Evolutionary conservation across 2,329 filamentous ascomycete genomes (phyloP).

Genomic region (Cladosporium oxysporum): DNA sequence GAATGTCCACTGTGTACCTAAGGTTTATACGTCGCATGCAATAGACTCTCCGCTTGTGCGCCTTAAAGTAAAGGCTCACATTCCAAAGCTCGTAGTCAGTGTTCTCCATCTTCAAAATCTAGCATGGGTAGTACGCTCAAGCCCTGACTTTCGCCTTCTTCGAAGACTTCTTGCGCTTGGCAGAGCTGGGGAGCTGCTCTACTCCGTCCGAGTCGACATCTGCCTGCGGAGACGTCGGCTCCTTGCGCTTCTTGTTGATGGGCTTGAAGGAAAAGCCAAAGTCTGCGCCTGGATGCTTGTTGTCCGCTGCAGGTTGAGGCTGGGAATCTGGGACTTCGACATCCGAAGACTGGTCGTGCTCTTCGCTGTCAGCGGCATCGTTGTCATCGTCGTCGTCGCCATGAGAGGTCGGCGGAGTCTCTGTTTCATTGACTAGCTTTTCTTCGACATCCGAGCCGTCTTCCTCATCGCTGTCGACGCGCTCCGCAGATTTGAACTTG

Average conservation of each 20-base stretch:
- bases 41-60: background rate
- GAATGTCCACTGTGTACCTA: background rate
- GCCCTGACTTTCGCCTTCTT: background rate
- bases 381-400: background rate
- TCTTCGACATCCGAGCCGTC: background rate
- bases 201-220: background rate
- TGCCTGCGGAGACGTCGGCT: background rate
- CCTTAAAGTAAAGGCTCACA: background rate
- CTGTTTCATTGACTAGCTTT: background rate
- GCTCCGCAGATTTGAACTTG: conserved; percentile 12
- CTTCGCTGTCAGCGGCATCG: background rate
- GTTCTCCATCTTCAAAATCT: background rate
- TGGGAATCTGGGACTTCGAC: conserved; percentile 1
- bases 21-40: background rate
- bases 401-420: conserved; percentile 2
- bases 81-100: background rate
- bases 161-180: background rate
- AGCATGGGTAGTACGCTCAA: background rate
- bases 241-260: conserved; percentile 3
- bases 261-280: background rate
- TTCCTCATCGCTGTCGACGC: conserved; percentile 7
- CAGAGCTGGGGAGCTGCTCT: background rate
- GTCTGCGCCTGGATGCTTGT: background rate
- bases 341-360: background rate
- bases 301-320: background rate